Evolutionary conservation across 192 early-diverging fungal species (phyloP).

Genomic region (Coemansia sp.): DNA sequence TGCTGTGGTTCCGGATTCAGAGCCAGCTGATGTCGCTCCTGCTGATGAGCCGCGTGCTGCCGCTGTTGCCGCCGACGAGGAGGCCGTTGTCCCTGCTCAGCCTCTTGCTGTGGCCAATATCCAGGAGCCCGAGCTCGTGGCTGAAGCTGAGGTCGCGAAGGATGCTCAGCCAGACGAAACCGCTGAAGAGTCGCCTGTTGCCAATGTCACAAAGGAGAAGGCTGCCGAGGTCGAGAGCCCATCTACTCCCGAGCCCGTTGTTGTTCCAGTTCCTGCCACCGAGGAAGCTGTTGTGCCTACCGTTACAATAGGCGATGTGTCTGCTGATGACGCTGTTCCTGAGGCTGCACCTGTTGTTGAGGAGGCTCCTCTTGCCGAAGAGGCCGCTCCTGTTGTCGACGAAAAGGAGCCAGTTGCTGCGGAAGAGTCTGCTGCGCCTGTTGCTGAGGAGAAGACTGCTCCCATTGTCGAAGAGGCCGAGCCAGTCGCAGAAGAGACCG

Average conservation of each 20-base stretch:
- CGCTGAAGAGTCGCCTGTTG: conserved; percentile 5
- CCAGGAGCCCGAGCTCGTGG: background rate
- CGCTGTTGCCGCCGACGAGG: conserved; percentile 10
- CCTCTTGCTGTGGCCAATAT: conserved; percentile 5
- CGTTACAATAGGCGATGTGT: background rate
- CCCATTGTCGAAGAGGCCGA: background rate
- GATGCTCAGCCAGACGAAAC: conserved; percentile 9
- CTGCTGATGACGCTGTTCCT: background rate
- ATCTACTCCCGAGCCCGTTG: background rate
- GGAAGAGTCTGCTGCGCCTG: conserved; percentile 6
- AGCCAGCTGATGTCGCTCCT: conserved; percentile 7
- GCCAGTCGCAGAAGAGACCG: background rate
- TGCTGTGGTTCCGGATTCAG: conserved; percentile 14
- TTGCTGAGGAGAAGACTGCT: background rate
- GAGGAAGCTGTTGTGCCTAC: conserved; percentile 18
- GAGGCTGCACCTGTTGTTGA: conserved; percentile 10
- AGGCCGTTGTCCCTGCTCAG: conserved; percentile 4
- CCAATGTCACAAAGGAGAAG: conserved; percentile 15
- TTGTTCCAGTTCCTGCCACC: background rate
- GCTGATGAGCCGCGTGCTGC: conserved; percentile 18
- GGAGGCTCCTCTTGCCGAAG: background rate
- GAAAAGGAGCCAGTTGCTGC: conserved; percentile 8
- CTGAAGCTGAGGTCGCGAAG: background rate
- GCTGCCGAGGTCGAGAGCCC: conserved; percentile 5
- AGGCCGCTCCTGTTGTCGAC: background rate